Evolutionary conservation across 1,284 basidiomycete genomes (phyloP).

Genomic region (Ustilago curta): DNA sequence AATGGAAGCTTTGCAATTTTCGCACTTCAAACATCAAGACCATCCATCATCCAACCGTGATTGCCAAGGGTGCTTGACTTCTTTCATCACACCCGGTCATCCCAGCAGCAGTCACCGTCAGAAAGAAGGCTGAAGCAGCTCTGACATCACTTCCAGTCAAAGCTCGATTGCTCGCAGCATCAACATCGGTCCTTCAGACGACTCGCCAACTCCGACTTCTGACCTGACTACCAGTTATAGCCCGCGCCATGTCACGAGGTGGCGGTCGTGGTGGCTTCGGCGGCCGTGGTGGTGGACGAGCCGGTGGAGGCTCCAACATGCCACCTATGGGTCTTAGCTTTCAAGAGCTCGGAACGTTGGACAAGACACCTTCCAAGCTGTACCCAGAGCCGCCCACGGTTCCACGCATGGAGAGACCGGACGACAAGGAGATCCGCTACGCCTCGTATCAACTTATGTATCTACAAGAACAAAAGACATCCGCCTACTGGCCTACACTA

Average conservation of each 20-base stretch:
- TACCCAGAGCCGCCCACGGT: slow-evolving; percentile 45
- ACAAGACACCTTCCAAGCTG: slow-evolving; percentile 55
- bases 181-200: neutral
- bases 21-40: too few species aligned
- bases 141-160: neutral
- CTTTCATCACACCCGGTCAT: neutral
- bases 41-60: too few species aligned
- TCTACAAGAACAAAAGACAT: slow-evolving; percentile 52
- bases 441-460: slow-evolving; percentile 55
- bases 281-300: slow-evolving; percentile 45
- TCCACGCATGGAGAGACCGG: slow-evolving; percentile 41
- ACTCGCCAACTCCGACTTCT: neutral
- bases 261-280: slow-evolving; percentile 52
- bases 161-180: neutral
- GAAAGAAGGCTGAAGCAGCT: neutral
- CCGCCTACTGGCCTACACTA: slow-evolving; percentile 49
- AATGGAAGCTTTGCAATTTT: too few species aligned
- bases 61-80: neutral
- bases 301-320: slow-evolving; percentile 36
- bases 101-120: neutral
- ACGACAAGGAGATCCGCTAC: slow-evolving; percentile 49
- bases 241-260: slow-evolving; percentile 33
- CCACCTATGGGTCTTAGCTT: slow-evolving; percentile 50
- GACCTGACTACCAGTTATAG: neutral
- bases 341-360: slow-evolving; percentile 48